These are phyloP conservation scores for Amborella trichopoda DNA, from an alignment of 164 flowering plant genomes.

Conservation along the genomic window DNA sequence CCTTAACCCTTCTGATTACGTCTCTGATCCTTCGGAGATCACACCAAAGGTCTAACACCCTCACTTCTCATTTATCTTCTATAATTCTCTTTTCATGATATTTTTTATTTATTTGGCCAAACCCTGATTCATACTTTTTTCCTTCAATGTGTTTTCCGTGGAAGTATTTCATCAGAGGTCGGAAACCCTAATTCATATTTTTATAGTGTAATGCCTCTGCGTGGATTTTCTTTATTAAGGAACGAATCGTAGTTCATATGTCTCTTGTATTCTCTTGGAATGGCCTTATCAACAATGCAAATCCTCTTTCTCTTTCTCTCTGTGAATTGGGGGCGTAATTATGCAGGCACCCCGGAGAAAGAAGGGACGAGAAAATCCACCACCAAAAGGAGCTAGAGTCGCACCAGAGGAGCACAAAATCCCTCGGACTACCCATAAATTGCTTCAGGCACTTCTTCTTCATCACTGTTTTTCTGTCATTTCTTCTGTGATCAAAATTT, in stretches of 20 bases:
- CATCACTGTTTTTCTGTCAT: background rate
- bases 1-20: conserved; percentile 41
- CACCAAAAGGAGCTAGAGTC: conserved; percentile 10
- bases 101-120: too few relatives aligned
- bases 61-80: background rate
- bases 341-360: conserved; percentile 14
- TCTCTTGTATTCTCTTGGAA: background rate
- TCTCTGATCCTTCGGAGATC: background rate
- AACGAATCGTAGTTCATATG: background rate
- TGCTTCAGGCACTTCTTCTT: conserved; percentile 55
- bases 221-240: background rate
- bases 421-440: conserved; percentile 55
- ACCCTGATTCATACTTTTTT: background rate
- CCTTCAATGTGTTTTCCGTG: conserved; percentile 15
- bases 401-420: conserved; percentile 26
- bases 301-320: too few relatives aligned
- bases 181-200: too few relatives aligned
- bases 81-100: background rate
- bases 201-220: background rate
- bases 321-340: background rate
- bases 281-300: too few relatives aligned
- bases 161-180: too few relatives aligned
- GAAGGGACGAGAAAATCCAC: conserved; percentile 28
- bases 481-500: background rate
- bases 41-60: conserved; percentile 2